These are phyloP conservation scores for Fagopyrum esculentum DNA, from an alignment of 148 eudicot genomes.

Conservation along the genomic window DNA sequence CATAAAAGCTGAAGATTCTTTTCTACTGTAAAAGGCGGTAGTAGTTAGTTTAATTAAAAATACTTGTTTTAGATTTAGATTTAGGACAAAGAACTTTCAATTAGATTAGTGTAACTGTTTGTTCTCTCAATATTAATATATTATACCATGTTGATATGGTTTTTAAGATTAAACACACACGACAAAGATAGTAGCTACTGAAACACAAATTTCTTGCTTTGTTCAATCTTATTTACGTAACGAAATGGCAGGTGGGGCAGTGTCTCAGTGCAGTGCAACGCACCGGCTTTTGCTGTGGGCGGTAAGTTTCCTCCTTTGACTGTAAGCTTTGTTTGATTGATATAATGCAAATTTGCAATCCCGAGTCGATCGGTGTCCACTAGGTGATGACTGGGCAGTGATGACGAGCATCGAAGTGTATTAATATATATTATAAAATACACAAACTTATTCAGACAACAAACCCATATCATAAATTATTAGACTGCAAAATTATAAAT, in stretches of 20 bases:
- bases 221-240: background rate
- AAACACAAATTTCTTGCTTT: background rate
- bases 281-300: conserved; percentile 7
- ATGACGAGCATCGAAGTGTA: background rate
- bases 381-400: background rate
- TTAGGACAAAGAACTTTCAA: conserved; percentile 17
- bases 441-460: too few species aligned
- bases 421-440: too few species aligned
- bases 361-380: background rate
- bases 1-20: conserved; percentile 20
- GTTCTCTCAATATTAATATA: background rate
- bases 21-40: background rate
- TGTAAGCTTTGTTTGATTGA: background rate
- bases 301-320: background rate
- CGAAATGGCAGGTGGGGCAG: conserved; percentile 1
- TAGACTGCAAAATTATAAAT: too few species aligned
- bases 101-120: conserved; percentile 2
- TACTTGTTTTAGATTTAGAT: conserved; percentile 9
- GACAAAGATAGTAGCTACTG: conserved; percentile 6
- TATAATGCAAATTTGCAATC: background rate
- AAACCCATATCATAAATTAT: too few species aligned
- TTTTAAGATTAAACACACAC: background rate
- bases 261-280: background rate
- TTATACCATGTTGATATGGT: conserved; percentile 1
- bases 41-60: background rate